Base-by-base conservation (phyloP, 1,284 basidiomycete species). In the Naganishia cerealis region DNA sequence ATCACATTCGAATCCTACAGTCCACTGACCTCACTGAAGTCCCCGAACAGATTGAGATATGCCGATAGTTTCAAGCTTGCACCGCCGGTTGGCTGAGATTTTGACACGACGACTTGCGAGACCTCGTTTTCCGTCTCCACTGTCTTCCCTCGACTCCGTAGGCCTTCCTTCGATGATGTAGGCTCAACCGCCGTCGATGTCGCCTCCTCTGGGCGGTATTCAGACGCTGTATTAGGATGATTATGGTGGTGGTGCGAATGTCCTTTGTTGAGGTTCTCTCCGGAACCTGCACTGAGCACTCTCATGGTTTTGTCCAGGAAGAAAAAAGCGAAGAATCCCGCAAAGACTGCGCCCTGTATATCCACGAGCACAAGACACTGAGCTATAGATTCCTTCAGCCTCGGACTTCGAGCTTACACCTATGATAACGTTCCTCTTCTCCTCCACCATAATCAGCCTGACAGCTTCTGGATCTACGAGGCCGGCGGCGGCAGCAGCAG, bases 231-330 rank as follows among this genome's bases (percentile, higher is more conserved):
- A 4, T 80, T 81, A 48, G 38, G 33, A 21, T 53, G 36, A 26
- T 57, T 43, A 40, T 62, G 54, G 24, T 69, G 67, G 24, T 52
- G 48, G 42, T 69, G 67, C 33, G 39, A 42, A 29, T 79, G 73
- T 50, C 76, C 76, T 86, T 9, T 83, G 43, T 33, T 43, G 21
- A 24, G 33, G 53, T 75, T 75, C 61, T 75, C 80, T 42, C 87
- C 86, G 0, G 78, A 74, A 10, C 72, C 71, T 2, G 76, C 70
- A 61, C 72, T 78, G 24, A 94, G 83, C 16, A 92, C 91, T 36
- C 91, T 86, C 72, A 93, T 85, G 1, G 90, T 87, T 81, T 94
- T 94, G 78, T 94, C 91, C 85, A 93, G 90, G 72, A 92, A 84
- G 81, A 93, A 94, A 81, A 94, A 94, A 0, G 89, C 81, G 29